Conservation (phyloP, 352 stramenopile genomes). For the Achlya hypogyna region DNA sequence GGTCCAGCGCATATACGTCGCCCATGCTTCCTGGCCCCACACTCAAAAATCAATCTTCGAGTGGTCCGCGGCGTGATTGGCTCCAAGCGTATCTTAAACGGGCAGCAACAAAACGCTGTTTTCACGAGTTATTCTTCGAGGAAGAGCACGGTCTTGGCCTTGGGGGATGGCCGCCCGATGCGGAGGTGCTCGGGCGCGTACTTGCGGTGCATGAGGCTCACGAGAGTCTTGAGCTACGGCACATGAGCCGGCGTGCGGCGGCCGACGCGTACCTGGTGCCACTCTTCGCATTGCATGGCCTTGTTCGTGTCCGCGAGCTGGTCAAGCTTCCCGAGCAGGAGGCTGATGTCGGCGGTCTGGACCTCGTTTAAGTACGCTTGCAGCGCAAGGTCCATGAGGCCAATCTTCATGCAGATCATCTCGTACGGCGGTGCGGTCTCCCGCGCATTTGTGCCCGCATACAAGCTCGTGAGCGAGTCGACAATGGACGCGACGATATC, state of each 20-base stretch:
- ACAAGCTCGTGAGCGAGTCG: constrained; percentile 63
- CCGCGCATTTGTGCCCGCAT: constrained; percentile 33
- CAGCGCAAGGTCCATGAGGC: constrained; percentile 72
- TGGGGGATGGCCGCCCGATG: constrained; percentile 34
- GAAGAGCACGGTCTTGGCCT: constrained; percentile 40
- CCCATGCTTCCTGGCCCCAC: neutral
- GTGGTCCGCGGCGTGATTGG: no score
- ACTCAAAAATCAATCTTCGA: neutral
- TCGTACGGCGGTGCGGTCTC: constrained; percentile 39
- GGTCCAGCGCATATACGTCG: neutral
- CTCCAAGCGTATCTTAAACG: no score
- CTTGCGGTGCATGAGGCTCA: constrained; percentile 78
- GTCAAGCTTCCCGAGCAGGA: constrained; percentile 66
- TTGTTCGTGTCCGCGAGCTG: constrained; percentile 58
- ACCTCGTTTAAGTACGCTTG: constrained; percentile 70
- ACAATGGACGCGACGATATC: constrained; percentile 75
- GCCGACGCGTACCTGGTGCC: constrained; percentile 47
- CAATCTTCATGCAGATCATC: constrained; percentile 73
- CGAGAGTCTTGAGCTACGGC: constrained; percentile 60
- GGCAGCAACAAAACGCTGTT: no score
- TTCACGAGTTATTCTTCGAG: constrained; percentile 23
- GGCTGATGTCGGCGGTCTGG: constrained; percentile 52
- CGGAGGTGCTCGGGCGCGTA: constrained; percentile 74
- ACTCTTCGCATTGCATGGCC: constrained; percentile 73
- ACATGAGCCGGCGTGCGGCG: neutral